These are phyloP conservation scores for Acacia pycnantha DNA, from an alignment of 331 rosid species.

Conservation along the genomic window DNA sequence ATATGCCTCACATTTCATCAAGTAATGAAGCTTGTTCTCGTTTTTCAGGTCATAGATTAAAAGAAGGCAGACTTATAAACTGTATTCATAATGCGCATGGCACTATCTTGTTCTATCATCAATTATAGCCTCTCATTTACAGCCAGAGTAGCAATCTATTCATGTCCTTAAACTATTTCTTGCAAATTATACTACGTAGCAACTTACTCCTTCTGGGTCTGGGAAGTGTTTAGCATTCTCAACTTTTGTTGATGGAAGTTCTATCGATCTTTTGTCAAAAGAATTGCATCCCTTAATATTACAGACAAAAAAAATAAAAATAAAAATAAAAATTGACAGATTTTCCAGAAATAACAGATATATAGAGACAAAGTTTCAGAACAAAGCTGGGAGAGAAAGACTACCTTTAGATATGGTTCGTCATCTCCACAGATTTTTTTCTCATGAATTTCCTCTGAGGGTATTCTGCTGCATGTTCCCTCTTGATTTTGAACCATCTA, in stretches of 20 bases:
- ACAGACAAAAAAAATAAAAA: neutral
- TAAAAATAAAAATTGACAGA: neutral
- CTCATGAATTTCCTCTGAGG: conserved; percentile 51
- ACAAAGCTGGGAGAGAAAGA: neutral
- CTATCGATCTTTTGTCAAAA: neutral
- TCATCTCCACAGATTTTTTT: conserved; percentile 63
- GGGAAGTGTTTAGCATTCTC: conserved; percentile 37
- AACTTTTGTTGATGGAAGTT: conserved; percentile 1
- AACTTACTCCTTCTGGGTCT: conserved; percentile 38
- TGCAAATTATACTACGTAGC: neutral
- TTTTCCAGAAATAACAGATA: neutral
- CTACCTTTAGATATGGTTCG: conserved; percentile 17
- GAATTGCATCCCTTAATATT: neutral
- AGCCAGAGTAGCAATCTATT: neutral
- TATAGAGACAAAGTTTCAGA: neutral
- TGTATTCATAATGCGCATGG: neutral
- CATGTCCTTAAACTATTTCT: neutral
- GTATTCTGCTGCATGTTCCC: conserved; percentile 48
- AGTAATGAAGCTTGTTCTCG: conserved; percentile 7
- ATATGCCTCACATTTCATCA: conserved; percentile 6
- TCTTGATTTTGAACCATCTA: conserved; percentile 88
- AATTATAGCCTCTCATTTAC: neutral
- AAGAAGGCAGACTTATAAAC: neutral
- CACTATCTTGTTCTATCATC: neutral
- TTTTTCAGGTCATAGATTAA: neutral